A percentile compares a stretch with the other conserved stretches of the same genome.
These are phyloP conservation scores for Carex littledalei DNA, from an alignment of 176 grass and related monocot genomes.

Conservation along the genomic window DNA sequence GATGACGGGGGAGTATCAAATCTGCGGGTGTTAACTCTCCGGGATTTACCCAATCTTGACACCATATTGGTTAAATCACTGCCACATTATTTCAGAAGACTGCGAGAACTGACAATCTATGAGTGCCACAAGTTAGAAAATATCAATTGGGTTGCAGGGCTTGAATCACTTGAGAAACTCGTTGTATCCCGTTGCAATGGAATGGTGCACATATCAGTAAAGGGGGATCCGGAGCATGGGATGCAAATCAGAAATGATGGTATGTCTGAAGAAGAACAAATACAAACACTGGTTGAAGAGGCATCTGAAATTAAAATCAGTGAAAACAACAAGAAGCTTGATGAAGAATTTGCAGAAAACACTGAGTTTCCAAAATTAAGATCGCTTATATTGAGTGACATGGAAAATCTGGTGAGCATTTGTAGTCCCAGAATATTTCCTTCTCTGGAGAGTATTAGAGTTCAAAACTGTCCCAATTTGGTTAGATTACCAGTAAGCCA, in stretches of 20 bases:
- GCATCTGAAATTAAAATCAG: neutral
- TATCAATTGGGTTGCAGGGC: constrained; percentile 21
- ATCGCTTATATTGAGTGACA: constrained; percentile 13
- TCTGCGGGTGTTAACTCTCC: constrained; percentile 19
- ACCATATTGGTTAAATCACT: neutral
- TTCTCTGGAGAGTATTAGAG: constrained; percentile 26
- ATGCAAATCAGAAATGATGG: neutral
- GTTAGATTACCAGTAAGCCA: neutral
- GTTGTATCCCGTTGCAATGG: constrained; percentile 21
- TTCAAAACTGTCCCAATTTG: constrained; percentile 24
- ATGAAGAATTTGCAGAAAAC: neutral
- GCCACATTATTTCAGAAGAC: constrained; percentile 12
- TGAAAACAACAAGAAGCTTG: neutral
- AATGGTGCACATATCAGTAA: neutral
- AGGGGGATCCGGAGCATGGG: neutral
- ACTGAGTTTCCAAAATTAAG: constrained; percentile 21
- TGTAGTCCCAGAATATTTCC: constrained; percentile 14
- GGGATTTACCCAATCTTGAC: neutral
- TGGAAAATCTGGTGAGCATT: constrained; percentile 20
- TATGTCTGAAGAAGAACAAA: neutral
- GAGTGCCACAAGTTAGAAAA: constrained; percentile 23
- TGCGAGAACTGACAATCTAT: constrained; percentile 25
- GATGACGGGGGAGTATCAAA: neutral
- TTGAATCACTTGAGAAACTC: constrained; percentile 33
- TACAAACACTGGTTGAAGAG: neutral